Base-by-base conservation (phyloP, 768 basidiomycete genomes). In the Albatrellus ellisii region DNA sequence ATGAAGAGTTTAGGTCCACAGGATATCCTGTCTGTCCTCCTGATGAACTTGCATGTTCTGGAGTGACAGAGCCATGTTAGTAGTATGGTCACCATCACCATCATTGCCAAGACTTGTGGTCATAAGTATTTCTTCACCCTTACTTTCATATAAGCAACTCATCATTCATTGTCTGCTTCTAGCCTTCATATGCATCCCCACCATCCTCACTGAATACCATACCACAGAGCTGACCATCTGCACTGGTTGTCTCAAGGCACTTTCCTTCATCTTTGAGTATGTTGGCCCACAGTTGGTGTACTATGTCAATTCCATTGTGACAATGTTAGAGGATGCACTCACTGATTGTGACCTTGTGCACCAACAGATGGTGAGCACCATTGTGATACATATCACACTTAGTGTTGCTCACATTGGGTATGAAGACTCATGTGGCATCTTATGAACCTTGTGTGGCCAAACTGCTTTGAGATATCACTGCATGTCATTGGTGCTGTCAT, bases 231-330 rank as follows among this genome's bases (percentile, higher is more conserved):
- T 99, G 47, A 99, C 98, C 61, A 95, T 99, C 36, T 84, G 95
- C 40, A 99, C 94, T 3, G 95, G 95, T 46, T 98, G 95, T 73
- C 70, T 99, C 48, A 99, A 98, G 60, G 94, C 95, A 1, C 70
- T 99, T 17, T 91, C 95, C 1, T 99, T 97, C 70, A 88, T 99
- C 41, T 99, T 98, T 57, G 95, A 98, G 70, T 99, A 99, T 55
- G 91, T 98, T 50, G 95, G 95, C 2, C 86, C 77, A 36, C 95
- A 86, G 65, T 97, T 91, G 40, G 90, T 78, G 12, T 94, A 94
- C 64, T 99, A 98, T 58, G 83, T 82, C 55, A 88, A 97, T 62
- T 95, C 91, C 0, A 90, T 97, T 28, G 87, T 98, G 41, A 92
- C 90, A 12, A 89, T 97, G 76, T 77, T 99, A 26, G 95, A 99